Evolutionary conservation across 1,139 yeast genomes (phyloP).

Genomic region (Pichia sp.): DNA sequence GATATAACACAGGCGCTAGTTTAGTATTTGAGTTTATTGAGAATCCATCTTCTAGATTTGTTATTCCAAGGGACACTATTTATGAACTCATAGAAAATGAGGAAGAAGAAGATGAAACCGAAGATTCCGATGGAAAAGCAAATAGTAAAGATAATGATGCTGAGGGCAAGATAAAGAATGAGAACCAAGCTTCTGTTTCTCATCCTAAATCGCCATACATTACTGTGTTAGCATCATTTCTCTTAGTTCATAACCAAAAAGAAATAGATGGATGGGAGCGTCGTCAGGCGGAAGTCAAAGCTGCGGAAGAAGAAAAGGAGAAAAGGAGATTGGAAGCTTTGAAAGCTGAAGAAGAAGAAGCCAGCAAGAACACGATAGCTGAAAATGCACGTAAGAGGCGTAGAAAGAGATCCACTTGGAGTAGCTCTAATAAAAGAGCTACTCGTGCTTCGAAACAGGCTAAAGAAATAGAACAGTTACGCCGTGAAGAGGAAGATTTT

Average conservation of each 20-base stretch:
- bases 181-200: neutral
- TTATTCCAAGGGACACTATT: slow-evolving; percentile 71
- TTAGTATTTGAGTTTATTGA: slow-evolving; percentile 82
- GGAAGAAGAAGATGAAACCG: slow-evolving; percentile 2
- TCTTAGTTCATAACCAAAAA: slow-evolving; percentile 53
- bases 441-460: slow-evolving; percentile 25
- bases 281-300: slow-evolving; percentile 25
- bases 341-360: slow-evolving; percentile 17
- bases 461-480: slow-evolving; percentile 23
- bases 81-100: slow-evolving; percentile 52
- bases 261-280: slow-evolving; percentile 49
- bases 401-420: slow-evolving; percentile 27
- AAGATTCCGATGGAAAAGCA: neutral
- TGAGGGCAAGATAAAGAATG: slow-evolving; percentile 20
- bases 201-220: slow-evolving; percentile 22
- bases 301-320: slow-evolving; percentile 22
- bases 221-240: slow-evolving; percentile 60
- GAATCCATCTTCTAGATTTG: slow-evolving; percentile 67
- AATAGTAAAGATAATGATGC: slow-evolving; percentile 17
- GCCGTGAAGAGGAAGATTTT: slow-evolving; percentile 24
- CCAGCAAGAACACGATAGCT: slow-evolving; percentile 3
- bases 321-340: slow-evolving; percentile 11
- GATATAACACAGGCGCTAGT: slow-evolving; percentile 63
- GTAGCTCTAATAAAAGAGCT: slow-evolving; percentile 24
- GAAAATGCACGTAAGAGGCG: slow-evolving; percentile 24